Conservation (phyloP, 805 yeast species). For the Scheffersomyces spartinae region DNA sequence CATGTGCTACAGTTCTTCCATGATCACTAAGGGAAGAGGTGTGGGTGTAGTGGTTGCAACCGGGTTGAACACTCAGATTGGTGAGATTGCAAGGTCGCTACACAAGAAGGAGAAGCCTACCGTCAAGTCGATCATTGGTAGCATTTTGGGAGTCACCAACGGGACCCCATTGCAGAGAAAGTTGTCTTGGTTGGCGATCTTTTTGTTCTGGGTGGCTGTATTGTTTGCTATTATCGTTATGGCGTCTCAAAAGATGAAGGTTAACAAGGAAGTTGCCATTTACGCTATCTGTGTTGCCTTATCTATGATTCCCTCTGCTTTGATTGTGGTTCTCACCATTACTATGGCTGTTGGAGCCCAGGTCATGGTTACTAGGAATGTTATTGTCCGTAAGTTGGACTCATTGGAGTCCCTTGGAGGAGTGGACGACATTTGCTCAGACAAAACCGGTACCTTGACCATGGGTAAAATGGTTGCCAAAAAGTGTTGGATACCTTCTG, state of each 20-base stretch:
- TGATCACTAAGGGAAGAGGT: slow-evolving; percentile 67
- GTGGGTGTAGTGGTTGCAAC: slow-evolving; percentile 56
- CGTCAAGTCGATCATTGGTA: slow-evolving; percentile 44
- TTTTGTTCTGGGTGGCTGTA: slow-evolving; percentile 65
- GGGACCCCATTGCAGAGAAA: slow-evolving; percentile 80
- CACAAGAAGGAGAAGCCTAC: slow-evolving; percentile 35
- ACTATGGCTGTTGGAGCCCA: slow-evolving; percentile 80
- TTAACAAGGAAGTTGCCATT: slow-evolving; percentile 72
- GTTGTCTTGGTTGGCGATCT: slow-evolving; percentile 65
- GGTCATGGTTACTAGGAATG: slow-evolving; percentile 56
- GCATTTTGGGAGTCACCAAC: slow-evolving; percentile 59
- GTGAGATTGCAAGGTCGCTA: slow-evolving; percentile 55
- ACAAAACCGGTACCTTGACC: slow-evolving; percentile 74
- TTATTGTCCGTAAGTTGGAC: slow-evolving; percentile 66
- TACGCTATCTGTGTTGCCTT: slow-evolving; percentile 81
- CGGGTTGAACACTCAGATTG: slow-evolving; percentile 66
- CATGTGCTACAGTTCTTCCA: slow-evolving; percentile 59
- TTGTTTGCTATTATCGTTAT: slow-evolving; percentile 75
- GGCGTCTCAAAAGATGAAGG: slow-evolving; percentile 70
- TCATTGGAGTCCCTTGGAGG: slow-evolving; percentile 73
- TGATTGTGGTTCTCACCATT: slow-evolving; percentile 69
- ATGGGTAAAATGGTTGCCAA: slow-evolving; percentile 73
- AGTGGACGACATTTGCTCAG: slow-evolving; percentile 70
- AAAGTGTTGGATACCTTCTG: slow-evolving; percentile 54
- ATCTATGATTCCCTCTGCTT: slow-evolving; percentile 74